Base-by-base conservation (phyloP, 352 stramenopile genomes). In the Globisporangium cederbergense region DNA sequence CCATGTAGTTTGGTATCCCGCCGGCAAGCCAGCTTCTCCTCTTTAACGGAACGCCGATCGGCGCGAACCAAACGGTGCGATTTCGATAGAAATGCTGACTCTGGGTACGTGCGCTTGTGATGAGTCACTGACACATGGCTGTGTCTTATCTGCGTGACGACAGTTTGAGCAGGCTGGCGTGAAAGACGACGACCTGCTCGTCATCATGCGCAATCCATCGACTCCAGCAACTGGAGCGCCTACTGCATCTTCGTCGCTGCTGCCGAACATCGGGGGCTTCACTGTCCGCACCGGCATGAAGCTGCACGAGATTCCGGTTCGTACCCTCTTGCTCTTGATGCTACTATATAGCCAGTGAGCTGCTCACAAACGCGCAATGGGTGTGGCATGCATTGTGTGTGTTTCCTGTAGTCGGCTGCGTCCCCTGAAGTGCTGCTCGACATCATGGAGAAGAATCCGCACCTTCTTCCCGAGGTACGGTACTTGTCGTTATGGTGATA, bases 371-470 rank as follows among this genome's bases (percentile, higher is more conserved):
- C 18, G 6, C n/a, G 14, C 9, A 8, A 43, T 18, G 49, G 11
- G 6, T 53, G 28, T 47, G 2, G 8, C 18, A 49, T 55, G 28
- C 32, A 25, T 36, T 9, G 42, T 22, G 49, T 9, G 10, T 53
- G 28, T 13, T 38, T n/a, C 67, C 30, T 52, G 1, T 25, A 87
- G 78, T 58, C 71, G 22, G 77, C 90, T 65, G 80, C 83, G 13
- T 86, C 85, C 9, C 78, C 87, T 7, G 85, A 96, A 63, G 49
- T 88, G 25, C 75, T 94, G 54, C 76, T 96, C 16, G 84, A 92
- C 5, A 94, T 94, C 52, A 88, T 94, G 64, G 80, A 91, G 5
- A 86, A 90, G 67, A 96, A 94, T 60, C 83, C 85, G 0, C 72
- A 89, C 5, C 67, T 96, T 36, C 58, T 96, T 20, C 53, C 54